A percentile compares a stretch with the other conserved stretches of the same genome.
Evolutionary conservation across 345 rosid species (phyloP).

Genomic region (Citrus maxima): DNA sequence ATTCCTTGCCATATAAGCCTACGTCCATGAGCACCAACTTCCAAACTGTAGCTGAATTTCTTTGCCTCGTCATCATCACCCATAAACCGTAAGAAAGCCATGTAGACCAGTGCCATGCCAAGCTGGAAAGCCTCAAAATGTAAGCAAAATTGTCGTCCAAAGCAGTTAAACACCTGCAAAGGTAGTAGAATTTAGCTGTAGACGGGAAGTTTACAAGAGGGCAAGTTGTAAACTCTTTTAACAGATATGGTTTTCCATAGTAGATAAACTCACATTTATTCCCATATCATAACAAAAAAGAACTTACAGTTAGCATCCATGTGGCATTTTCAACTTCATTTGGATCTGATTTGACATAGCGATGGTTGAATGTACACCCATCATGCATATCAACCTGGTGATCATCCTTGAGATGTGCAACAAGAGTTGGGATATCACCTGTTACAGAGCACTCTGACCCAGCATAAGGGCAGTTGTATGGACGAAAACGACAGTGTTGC

Average conservation of each 20-base stretch:
- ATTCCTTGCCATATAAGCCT: conserved; percentile 83
- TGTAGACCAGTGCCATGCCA: conserved; percentile 78
- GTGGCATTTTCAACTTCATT: conserved; percentile 80
- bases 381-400: conserved; percentile 83
- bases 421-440: conserved; percentile 63
- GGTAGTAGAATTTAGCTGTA: background rate
- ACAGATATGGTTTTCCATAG: background rate
- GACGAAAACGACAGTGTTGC: conserved; percentile 50
- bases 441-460: conserved; percentile 66
- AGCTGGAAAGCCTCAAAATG: conserved; percentile 95
- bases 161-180: conserved; percentile 80
- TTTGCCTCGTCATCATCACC: conserved; percentile 87
- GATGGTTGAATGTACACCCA: conserved; percentile 78
- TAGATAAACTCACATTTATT: background rate
- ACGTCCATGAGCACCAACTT: conserved; percentile 77
- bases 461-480: conserved; percentile 73
- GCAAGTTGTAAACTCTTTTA: background rate
- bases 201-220: background rate
- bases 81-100: conserved; percentile 91
- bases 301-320: conserved; percentile 79
- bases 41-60: conserved; percentile 77
- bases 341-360: conserved; percentile 80
- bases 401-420: conserved; percentile 70
- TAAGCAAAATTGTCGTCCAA: conserved; percentile 87
- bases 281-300: background rate